These are phyloP conservation scores for Hemisphaericaspora subhashii DNA, from an alignment of 1,139 yeast species.

Conservation along the genomic window DNA sequence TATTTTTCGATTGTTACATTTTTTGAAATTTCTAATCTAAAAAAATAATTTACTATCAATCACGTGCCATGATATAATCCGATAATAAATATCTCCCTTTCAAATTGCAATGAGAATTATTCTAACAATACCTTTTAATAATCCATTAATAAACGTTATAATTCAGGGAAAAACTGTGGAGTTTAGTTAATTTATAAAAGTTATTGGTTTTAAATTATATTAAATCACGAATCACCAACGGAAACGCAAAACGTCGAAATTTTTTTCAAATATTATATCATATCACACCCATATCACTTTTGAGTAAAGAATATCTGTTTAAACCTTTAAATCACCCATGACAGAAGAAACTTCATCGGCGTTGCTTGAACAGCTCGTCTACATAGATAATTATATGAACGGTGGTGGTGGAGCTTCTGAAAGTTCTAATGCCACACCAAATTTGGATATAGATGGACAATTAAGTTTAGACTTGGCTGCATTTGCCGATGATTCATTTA, in stretches of 20 bases:
- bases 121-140: not conserved
- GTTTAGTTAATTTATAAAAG: not conserved
- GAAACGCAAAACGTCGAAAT: not conserved
- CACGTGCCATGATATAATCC: constrained; percentile 7
- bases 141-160: too few relatives aligned
- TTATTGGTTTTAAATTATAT: not conserved
- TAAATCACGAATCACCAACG: not conserved
- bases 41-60: constrained; percentile 1
- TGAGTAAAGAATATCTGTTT: not conserved
- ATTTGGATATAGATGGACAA: constrained; percentile 61
- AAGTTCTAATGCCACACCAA: constrained; percentile 22
- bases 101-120: not conserved
- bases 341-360: constrained; percentile 55
- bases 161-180: not conserved
- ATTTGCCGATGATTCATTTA: constrained; percentile 75
- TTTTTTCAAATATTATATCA: not conserved
- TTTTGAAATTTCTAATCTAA: not conserved
- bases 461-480: constrained; percentile 73
- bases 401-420: constrained; percentile 23
- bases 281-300: not conserved
- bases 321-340: constrained; percentile 3
- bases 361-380: constrained; percentile 70
- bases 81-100: too few relatives aligned
- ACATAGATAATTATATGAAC: constrained; percentile 71
- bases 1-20: not conserved